These are phyloP conservation scores for Posidonia australis DNA, from an alignment of 106 monocot genomes.

Conservation along the genomic window DNA sequence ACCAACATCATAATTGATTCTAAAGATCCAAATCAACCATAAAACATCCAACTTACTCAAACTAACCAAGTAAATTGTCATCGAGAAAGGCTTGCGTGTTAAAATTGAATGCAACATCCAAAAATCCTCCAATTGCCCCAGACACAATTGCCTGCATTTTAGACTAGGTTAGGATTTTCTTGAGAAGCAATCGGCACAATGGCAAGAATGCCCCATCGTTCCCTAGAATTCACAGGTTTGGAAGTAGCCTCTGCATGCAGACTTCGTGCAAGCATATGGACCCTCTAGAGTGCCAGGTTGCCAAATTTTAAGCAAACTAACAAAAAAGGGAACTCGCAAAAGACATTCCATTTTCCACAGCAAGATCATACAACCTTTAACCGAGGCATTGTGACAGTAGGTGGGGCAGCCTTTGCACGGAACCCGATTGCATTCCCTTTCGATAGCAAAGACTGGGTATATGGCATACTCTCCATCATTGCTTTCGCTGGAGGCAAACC, in stretches of 20 bases:
- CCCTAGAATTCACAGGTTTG: too few relatives aligned
- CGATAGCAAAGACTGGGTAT: constrained; percentile 67
- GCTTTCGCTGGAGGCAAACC: constrained; percentile 33
- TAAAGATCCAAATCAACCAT: background rate
- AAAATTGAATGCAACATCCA: constrained; percentile 95
- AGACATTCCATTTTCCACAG: background rate
- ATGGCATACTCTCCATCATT: constrained; percentile 72
- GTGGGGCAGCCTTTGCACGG: constrained; percentile 95
- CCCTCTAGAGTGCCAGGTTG: too few relatives aligned
- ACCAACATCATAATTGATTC: background rate
- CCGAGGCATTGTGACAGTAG: constrained; percentile 97
- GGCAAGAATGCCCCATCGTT: too few relatives aligned
- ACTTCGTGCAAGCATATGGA: too few relatives aligned
- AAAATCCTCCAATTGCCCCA: constrained; percentile 84
- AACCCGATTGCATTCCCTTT: constrained; percentile 53
- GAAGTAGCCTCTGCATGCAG: too few relatives aligned
- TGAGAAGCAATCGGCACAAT: too few relatives aligned
- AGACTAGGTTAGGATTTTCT: background rate
- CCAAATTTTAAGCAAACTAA: too few relatives aligned
- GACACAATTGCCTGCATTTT: constrained; percentile 84
- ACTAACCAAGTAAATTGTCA: constrained; percentile 90
- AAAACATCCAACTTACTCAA: background rate
- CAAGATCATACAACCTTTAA: constrained; percentile 48
- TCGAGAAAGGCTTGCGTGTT: constrained; percentile 83
- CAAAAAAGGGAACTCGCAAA: background rate